These are phyloP conservation scores for Mortierella sp. DNA, from an alignment of 371 early-diverging fungal genomes.

Conservation along the genomic window DNA sequence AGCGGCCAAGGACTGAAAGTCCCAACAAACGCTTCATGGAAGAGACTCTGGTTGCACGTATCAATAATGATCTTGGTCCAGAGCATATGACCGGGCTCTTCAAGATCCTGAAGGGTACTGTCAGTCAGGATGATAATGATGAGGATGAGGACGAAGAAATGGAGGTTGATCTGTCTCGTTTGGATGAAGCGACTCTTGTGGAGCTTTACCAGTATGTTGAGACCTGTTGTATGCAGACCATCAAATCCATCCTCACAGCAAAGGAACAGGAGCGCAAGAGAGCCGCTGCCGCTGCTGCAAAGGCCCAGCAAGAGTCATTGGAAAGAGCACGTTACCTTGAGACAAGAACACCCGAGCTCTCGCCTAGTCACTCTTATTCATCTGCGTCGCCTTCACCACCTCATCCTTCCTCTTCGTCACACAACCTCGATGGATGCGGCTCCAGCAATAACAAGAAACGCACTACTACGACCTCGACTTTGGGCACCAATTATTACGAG, in stretches of 20 bases:
- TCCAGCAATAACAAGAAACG: slow-evolving; percentile 29
- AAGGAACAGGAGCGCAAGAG: slow-evolving; percentile 35
- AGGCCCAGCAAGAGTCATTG: slow-evolving; percentile 24
- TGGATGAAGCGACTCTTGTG: slow-evolving; percentile 48
- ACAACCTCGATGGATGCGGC: slow-evolving; percentile 14
- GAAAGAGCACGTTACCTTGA: slow-evolving; percentile 12
- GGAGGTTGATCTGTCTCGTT: slow-evolving; percentile 42
- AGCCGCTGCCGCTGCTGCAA: slow-evolving; percentile 17
- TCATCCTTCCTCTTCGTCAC: slow-evolving; percentile 37
- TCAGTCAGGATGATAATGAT: slow-evolving; percentile 6
- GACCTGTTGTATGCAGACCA: slow-evolving; percentile 46
- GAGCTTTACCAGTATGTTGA: slow-evolving; percentile 53
- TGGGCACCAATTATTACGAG: slow-evolving; percentile 18
- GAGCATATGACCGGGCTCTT: slow-evolving; percentile 52
- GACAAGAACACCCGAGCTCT: slow-evolving; percentile 48
- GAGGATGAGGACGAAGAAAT: slow-evolving; percentile 47
- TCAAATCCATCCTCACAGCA: slow-evolving; percentile 36
- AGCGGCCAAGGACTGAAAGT: slow-evolving; percentile 12
- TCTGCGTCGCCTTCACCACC: slow-evolving; percentile 50
- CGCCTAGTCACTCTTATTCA: slow-evolving; percentile 30
- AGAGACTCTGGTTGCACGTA: slow-evolving; percentile 43
- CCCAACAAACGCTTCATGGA: slow-evolving; percentile 56
- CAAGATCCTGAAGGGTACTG: slow-evolving; percentile 39
- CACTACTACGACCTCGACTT: slow-evolving; percentile 11
- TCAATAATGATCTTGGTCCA: slow-evolving; percentile 47